phyloP scores from a whole-genome alignment of 1,284 basidiomycete species.

The Clitocybe nebularis region DNA sequence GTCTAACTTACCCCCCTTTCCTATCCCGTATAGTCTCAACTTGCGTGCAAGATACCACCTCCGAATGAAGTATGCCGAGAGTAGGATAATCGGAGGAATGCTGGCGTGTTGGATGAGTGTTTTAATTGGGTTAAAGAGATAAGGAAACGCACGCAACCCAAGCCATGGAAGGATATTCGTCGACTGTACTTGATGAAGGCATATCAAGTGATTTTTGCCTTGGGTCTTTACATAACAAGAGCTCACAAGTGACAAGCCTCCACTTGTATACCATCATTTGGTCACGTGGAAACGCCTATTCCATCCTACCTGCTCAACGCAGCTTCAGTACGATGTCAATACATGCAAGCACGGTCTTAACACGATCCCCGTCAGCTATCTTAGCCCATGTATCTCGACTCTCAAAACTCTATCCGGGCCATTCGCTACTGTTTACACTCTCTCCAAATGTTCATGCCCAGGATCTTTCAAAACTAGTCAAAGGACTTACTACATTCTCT shows the following conservation, averaged over 20 bases:
- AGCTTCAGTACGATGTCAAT: too few species aligned
- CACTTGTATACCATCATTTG: too few species aligned
- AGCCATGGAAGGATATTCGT: conserved; percentile 35
- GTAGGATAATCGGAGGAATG: conserved; percentile 37
- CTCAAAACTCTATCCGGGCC: conserved; percentile 27
- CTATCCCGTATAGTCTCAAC: conserved; percentile 43
- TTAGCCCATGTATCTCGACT: conserved; percentile 18
- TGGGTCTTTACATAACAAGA: too few species aligned
- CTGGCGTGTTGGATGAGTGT: conserved; percentile 20
- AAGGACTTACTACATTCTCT: conserved; percentile 38
- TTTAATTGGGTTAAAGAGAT: not conserved
- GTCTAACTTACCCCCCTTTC: conserved; percentile 41
- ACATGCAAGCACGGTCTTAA: not conserved
- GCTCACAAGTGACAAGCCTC: too few species aligned
- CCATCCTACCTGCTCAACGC: too few species aligned
- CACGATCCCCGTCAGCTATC: not conserved
- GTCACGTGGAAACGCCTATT: too few species aligned
- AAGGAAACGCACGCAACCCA: conserved; percentile 34
- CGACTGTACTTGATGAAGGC: conserved; percentile 11
- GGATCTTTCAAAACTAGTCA: conserved; percentile 42
- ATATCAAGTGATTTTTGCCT: conserved; percentile 15
- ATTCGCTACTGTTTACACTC: conserved; percentile 49
- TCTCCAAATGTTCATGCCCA: conserved; percentile 36
- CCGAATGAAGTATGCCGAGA: conserved; percentile 40
- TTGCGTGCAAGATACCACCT: conserved; percentile 45